phyloP scores from a whole-genome alignment of 148 eudicot species.

The Rhododendron henanense region DNA sequence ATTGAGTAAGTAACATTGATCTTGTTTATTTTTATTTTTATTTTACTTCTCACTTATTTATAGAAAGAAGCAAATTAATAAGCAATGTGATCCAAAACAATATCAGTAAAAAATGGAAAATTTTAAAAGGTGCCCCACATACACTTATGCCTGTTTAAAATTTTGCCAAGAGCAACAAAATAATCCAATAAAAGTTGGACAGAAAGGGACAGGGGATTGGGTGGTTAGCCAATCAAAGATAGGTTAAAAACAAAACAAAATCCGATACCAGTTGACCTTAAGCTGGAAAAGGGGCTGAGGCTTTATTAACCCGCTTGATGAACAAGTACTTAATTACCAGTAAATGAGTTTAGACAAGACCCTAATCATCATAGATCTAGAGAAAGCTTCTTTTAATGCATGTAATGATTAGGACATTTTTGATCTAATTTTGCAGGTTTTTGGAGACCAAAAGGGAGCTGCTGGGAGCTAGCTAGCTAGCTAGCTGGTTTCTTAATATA shows the following conservation, averaged over 20 bases:
- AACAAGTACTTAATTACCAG: not conserved
- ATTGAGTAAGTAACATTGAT: not conserved
- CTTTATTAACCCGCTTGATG: not conserved
- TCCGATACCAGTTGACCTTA: not conserved
- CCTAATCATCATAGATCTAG: not conserved
- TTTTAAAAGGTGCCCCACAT: not conserved
- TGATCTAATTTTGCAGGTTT: not conserved
- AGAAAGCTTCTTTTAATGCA: not conserved
- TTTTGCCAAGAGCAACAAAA: not conserved
- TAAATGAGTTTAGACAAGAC: not conserved
- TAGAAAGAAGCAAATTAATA: no score
- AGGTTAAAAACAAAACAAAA: not conserved
- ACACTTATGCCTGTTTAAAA: no score
- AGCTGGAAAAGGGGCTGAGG: not conserved
- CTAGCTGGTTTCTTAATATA: not conserved
- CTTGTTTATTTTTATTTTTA: no score
- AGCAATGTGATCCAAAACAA: not conserved
- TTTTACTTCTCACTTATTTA: no score
- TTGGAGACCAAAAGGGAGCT: not conserved
- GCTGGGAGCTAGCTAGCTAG: not conserved
- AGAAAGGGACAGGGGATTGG: not conserved
- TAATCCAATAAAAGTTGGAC: not conserved
- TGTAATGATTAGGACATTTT: conserved; percentile 3
- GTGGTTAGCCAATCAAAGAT: not conserved
- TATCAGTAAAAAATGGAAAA: no score